A percentile compares a stretch with the other conserved stretches of the same genome.
Evolutionary conservation across 495 filamentous ascomycete genomes (phyloP).

Genomic region (Aspergillus asperescens): DNA sequence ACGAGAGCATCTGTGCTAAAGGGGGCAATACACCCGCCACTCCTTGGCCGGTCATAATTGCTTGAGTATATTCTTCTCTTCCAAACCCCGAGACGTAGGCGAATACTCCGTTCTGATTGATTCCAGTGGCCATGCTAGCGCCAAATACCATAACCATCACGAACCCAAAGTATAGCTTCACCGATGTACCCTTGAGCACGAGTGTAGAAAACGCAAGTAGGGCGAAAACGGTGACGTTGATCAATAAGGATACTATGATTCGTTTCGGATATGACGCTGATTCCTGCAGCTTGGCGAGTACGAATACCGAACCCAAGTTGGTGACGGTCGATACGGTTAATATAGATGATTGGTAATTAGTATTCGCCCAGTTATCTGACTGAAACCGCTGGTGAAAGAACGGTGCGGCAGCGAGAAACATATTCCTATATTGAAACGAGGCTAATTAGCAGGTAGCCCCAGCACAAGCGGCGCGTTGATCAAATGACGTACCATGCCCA

Average conservation of each 20-base stretch:
- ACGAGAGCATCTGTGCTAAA: conserved; percentile 75
- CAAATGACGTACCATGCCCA: conserved; percentile 78
- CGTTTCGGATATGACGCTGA: conserved; percentile 79
- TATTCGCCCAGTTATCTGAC: conserved; percentile 60
- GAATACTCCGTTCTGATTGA: conserved; percentile 93
- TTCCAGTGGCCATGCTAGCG: conserved; percentile 69
- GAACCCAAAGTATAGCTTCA: conserved; percentile 68
- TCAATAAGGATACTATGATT: conserved; percentile 64
- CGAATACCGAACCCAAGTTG: conserved; percentile 65
- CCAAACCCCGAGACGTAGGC: conserved; percentile 84
- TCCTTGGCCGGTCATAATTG: conserved; percentile 92
- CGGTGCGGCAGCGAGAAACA: conserved; percentile 92
- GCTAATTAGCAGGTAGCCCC: neutral
- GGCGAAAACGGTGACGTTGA: conserved; percentile 67
- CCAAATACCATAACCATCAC: conserved; percentile 76
- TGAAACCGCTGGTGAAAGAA: conserved; percentile 86
- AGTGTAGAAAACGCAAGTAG: conserved; percentile 76
- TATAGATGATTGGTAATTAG: conserved; percentile 83
- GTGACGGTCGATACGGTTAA: conserved; percentile 78
- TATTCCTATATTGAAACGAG: conserved; percentile 63
- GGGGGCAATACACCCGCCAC: conserved; percentile 88
- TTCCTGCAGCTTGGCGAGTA: conserved; percentile 73
- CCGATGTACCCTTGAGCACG: conserved; percentile 52
- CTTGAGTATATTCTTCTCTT: conserved; percentile 81
- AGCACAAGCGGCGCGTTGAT: neutral